Conservation (phyloP, 345 rosid species). For the Aegle marmelos region DNA sequence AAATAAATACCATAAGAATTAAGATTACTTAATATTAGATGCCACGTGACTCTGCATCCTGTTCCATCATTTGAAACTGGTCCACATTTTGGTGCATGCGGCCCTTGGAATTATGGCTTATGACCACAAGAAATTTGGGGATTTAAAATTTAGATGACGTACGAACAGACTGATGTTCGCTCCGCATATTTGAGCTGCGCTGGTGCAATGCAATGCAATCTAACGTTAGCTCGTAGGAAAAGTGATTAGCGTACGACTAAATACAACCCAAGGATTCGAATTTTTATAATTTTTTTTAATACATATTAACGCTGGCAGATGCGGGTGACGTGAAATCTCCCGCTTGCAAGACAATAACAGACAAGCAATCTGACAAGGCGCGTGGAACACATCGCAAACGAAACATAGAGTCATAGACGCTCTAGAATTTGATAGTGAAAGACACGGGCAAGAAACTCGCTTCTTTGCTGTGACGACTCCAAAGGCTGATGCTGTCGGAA, state of each 20-base stretch:
- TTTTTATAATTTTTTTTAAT: background rate
- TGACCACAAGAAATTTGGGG: background rate
- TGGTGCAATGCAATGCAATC: background rate
- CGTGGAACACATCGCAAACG: slow-evolving; percentile 4
- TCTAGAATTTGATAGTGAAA: background rate
- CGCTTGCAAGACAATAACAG: background rate
- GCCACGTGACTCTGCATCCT: background rate
- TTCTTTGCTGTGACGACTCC: background rate
- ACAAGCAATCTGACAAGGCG: slow-evolving; percentile 17
- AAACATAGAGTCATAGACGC: too few relatives aligned
- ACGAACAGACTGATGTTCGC: background rate
- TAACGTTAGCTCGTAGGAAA: too few relatives aligned
- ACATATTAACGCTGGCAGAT: too few relatives aligned
- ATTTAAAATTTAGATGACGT: background rate
- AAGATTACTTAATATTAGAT: background rate
- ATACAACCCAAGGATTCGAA: background rate
- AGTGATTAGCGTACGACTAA: background rate
- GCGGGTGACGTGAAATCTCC: slow-evolving; percentile 12
- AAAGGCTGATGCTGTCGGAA: slow-evolving; percentile 30
- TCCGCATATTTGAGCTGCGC: background rate
- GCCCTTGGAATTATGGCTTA: background rate
- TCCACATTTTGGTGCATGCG: background rate
- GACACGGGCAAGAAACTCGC: background rate
- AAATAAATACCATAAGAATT: background rate
- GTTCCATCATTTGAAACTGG: background rate